Base-by-base conservation (phyloP, 352 stramenopile genomes). In the Phytophthora fragariaefolia region DNA sequence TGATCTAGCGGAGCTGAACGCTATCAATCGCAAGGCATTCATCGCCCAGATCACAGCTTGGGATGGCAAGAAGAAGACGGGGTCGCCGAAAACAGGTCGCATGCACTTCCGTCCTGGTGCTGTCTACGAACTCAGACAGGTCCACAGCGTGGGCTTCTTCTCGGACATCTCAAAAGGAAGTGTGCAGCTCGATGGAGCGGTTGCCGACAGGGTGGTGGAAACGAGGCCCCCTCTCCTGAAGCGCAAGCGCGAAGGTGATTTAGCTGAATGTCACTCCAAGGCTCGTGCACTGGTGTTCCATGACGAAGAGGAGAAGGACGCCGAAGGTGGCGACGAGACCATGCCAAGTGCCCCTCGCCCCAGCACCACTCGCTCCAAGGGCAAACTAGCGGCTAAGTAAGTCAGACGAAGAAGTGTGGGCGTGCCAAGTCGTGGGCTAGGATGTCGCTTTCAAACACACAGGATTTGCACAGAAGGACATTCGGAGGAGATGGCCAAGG, bases 121-220 rank as follows among this genome's bases (percentile, higher is more conserved):
- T 24, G 47, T 58, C 15, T 65, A 52, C 57, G 47, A 58, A 22
- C 46, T 65, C n/a, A 42, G 34, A n/a, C 57, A 65, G 30, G 57
- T 65, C 13, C 57, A 65, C 36, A 58, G 27, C 26, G 26, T 58
- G 24, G 57, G 58, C 20, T 58, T 34, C 8, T 64, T 51, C 46
- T 48, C 57, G 2, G 32, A 65, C 24, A 58, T 65, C 24, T 22
- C 58, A 7, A 58, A 65, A 26, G 32, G 46, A 17, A 65, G 47
- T 36, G 34, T 52, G 4, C 46, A 65, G 6, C 26, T 58, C 17
- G 58, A 65, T 6, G 34, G 36, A 1, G 26, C 34, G 18, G 30
- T 20, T 3, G 18, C 45, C 8, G 30, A 63, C 28, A n/a, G 56
- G 17, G 17, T 50, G 9, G 30, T 56, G 4, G 22, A 56, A 24